A percentile compares a stretch with the other conserved stretches of the same genome.
These are phyloP conservation scores for Neopestalotiopsis clavispora DNA, from an alignment of 2,329 filamentous ascomycete species.

Conservation along the genomic window DNA sequence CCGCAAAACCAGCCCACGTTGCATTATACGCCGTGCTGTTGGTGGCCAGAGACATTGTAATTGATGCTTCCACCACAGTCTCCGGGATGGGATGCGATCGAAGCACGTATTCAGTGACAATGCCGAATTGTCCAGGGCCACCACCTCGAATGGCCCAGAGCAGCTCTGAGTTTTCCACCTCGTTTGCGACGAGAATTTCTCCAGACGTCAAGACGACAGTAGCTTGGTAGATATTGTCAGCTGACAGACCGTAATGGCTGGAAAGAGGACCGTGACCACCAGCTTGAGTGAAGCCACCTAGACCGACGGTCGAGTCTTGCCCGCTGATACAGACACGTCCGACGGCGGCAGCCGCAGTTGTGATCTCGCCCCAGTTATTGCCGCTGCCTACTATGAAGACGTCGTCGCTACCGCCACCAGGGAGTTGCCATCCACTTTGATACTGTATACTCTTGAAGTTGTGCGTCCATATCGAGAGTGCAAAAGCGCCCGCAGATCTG, in stretches of 20 bases:
- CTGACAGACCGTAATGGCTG: constrained; percentile 58
- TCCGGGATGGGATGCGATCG: constrained; percentile 19
- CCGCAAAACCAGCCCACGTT: not conserved
- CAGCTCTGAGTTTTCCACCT: constrained; percentile 22
- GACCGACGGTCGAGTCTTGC: constrained; percentile 15
- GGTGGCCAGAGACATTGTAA: not conserved
- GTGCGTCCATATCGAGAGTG: constrained; percentile 52
- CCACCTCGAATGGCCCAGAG: constrained; percentile 25
- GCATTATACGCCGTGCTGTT: not conserved
- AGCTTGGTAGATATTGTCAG: constrained; percentile 52
- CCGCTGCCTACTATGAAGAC: constrained; percentile 22
- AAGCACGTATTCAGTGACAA: constrained; percentile 24
- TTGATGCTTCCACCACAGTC: not conserved
- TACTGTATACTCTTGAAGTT: constrained; percentile 44
- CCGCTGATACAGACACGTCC: constrained; percentile 17
- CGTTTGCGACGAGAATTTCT: constrained; percentile 18
- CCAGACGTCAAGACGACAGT: constrained; percentile 28
- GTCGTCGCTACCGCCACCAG: constrained; percentile 41
- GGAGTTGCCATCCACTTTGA: constrained; percentile 9
- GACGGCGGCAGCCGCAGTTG: not conserved
- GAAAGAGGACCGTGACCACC: constrained; percentile 61
- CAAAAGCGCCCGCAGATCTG: constrained; percentile 55
- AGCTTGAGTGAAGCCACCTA: constrained; percentile 37
- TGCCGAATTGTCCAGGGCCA: constrained; percentile 20
- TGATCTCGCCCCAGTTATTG: constrained; percentile 13